Base-by-base conservation (phyloP, 768 basidiomycete genomes). In the Cyathus striatus region DNA sequence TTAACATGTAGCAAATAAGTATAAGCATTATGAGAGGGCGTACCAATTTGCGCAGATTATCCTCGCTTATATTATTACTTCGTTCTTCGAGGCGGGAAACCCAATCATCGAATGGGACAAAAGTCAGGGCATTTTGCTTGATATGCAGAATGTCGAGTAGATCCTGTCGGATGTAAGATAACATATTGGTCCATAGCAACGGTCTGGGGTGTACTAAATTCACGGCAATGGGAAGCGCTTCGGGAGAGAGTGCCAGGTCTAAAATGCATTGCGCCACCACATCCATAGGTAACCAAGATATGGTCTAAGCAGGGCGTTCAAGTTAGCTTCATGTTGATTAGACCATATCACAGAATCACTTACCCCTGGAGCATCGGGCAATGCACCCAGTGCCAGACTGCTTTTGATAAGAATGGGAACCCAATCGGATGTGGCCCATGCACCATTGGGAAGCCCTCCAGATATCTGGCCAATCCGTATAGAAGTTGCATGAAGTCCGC, bases 251-350 rank as follows among this genome's bases (percentile, higher is more conserved):
- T 5, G 56, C 57, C 2, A 54, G 38, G 45, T 69, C 59, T 9
- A 66, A 30, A 5, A 72, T 49, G 0, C 61, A 58, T 25, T 55
- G 13, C 0, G 70, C 66, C 0, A 63, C 70, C 2, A 60, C 53
- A 48, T 73, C 61, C 41, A 63, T 59, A 0, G 73, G 69, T 4
- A 76, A 36, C 75, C 72, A 74, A 0, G 69, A 69, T 9, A 69
- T 54, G 4, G 48, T 44, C 70, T 73, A n/a, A n/a, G n/a, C n/a
- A n/a, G n/a, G n/a, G n/a, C n/a, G n/a, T n/a, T n/a, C n/a, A n/a
- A n/a, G n/a, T n/a, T n/a, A n/a, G 69, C 22, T n/a, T n/a, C 72
- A n/a, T n/a, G n/a, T n/a, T n/a, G n/a, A n/a, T n/a, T n/a, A n/a
- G n/a, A n/a, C n/a, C n/a, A n/a, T n/a, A n/a, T n/a, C n/a, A n/a